phyloP scores from a whole-genome alignment of 225 moss, liverwort and hornwort genomes.

The Marchantia paleacea region DNA sequence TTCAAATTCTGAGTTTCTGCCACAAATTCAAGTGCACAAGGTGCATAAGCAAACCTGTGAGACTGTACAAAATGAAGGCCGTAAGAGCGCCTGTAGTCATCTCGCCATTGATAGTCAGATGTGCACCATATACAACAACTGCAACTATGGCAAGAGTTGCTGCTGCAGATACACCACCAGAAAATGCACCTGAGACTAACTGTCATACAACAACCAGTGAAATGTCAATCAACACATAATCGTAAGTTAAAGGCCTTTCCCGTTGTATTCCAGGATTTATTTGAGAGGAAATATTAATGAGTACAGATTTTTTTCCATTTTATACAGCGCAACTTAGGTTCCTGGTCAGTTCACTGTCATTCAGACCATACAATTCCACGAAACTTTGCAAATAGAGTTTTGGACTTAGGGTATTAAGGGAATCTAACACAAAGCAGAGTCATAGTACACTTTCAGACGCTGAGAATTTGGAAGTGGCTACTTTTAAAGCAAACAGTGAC shows the following conservation, averaged over 20 bases:
- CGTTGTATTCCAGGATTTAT: too few relatives aligned
- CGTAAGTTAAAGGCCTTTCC: background rate
- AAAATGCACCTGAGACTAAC: conserved; percentile 75
- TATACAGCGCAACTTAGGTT: too few relatives aligned
- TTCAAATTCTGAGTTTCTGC: background rate
- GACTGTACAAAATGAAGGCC: conserved; percentile 92
- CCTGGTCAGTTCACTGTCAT: too few relatives aligned
- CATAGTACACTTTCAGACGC: background rate
- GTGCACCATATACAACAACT: conserved; percentile 90
- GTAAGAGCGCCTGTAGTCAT: conserved; percentile 92
- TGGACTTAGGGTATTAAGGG: background rate
- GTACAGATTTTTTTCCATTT: too few relatives aligned
- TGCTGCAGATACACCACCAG: conserved; percentile 92
- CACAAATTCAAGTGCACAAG: background rate
- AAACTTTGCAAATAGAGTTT: background rate
- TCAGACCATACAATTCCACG: background rate
- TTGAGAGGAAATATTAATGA: too few relatives aligned
- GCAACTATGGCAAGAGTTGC: conserved; percentile 87
- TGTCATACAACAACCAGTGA: conserved; percentile 33
- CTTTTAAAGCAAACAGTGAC: background rate
- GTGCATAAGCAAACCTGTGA: conserved; percentile 56
- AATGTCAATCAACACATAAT: background rate
- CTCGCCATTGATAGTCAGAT: conserved; percentile 73
- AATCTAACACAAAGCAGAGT: background rate
- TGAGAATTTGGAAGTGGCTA: background rate